Evolutionary conservation across 176 grass and related monocot genomes (phyloP).

Genomic region (Echinochloa phyllopogon): DNA sequence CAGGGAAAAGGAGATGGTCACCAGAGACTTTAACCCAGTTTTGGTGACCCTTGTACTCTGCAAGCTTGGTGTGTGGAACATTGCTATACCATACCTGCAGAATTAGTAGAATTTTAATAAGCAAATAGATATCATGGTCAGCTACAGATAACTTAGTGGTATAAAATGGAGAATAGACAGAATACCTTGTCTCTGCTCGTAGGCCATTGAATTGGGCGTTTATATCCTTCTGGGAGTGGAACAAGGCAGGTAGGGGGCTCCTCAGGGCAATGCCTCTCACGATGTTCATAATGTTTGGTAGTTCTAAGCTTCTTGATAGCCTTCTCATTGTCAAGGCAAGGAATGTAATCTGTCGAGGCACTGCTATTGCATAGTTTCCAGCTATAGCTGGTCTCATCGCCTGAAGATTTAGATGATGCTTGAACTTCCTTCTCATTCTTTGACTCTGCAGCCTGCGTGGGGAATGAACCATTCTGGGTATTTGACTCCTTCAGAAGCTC

Average conservation of each 20-base stretch:
- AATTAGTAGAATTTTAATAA: conserved; percentile 27
- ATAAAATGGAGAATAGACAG: conserved; percentile 35
- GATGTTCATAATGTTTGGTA: conserved; percentile 95
- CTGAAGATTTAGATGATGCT: conserved; percentile 51
- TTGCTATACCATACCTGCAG: conserved; percentile 94
- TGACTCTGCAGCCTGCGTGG: conserved; percentile 82
- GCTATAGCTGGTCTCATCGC: conserved; percentile 52
- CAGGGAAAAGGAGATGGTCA: conserved; percentile 87
- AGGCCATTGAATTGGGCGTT: conserved; percentile 74
- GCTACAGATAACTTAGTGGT: conserved; percentile 19
- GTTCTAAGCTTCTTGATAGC: conserved; percentile 83
- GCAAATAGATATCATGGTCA: not conserved
- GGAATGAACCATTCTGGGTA: conserved; percentile 75
- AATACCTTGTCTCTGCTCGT: conserved; percentile 89
- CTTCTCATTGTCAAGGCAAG: conserved; percentile 96
- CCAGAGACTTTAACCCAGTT: conserved; percentile 99
- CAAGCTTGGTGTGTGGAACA: conserved; percentile 92
- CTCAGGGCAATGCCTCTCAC: conserved; percentile 95
- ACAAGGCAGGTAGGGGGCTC: conserved; percentile 88
- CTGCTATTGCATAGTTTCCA: conserved; percentile 89
- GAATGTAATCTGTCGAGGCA: conserved; percentile 78
- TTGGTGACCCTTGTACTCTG: conserved; percentile 88
- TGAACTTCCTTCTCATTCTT: conserved; percentile 82
- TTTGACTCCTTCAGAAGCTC: conserved; percentile 88
- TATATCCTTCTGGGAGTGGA: conserved; percentile 83